Evolutionary conservation across 345 rosid genomes (phyloP), one percentile per base, ranked within the genome.

Genomic region (Atalantia buxifolia): DNA sequence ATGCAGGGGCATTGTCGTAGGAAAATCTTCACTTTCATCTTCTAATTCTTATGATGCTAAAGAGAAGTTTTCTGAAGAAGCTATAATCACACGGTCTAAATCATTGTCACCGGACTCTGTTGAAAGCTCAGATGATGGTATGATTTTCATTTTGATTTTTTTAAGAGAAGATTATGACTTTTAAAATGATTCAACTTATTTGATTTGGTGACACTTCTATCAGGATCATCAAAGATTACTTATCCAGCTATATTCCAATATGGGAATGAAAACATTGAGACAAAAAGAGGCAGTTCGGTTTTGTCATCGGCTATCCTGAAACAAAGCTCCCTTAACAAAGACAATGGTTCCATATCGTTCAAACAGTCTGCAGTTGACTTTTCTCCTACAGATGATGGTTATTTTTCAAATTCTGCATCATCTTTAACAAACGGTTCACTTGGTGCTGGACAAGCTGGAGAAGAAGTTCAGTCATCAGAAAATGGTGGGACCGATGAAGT

Each of bases 401-500:
- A 83, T 83, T 89, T 83, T 75, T 60, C 84, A 62, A 83, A 82
- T 65, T 75, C 77, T 68, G 69, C 77, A 60, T 70, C 90, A 77
- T 83, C 84, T 60, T 81, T 84, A 25, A 83, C 93, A 55, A 85
- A 78, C 55, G 81, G 84, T 76, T 86, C 92, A 66, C 82, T 81
- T 76, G 84, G 90, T 86, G 81, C 85, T 83, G 91, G 84, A 86
- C 82, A 89, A 84, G 77, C 81, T 33, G 83, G 84, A 53, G 80
- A 78, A 66, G 88, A 86, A 80, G 79, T 78, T 57, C 79, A 81
- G 79, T 83, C 87, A 40, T 81, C 85, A 30, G 81, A 79, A 75
- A 84, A 89, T 78, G 85, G 72, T 13, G 87, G 92, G 85, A 83
- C 86, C 69, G 78, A 89, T 79, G 95, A 90, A 84, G 84, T 81